phyloP scores from a whole-genome alignment of 2,329 filamentous ascomycete genomes.

The Balansia obtecta region DNA sequence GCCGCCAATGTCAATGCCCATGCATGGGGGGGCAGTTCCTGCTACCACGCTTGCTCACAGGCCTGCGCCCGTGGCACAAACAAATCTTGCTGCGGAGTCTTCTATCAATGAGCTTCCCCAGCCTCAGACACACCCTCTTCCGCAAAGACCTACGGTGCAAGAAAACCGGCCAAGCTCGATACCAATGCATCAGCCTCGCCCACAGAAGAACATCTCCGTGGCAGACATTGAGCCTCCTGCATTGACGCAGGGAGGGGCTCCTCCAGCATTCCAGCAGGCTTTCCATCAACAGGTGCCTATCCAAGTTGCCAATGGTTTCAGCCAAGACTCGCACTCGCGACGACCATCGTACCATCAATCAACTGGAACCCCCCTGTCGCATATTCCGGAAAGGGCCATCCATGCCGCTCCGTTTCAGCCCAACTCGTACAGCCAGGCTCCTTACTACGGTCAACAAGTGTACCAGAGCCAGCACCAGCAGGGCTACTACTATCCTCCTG shows the following conservation, averaged over 20 bases:
- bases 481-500: conserved; percentile 57
- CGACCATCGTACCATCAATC: conserved; percentile 61
- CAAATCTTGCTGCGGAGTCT: conserved; percentile 13
- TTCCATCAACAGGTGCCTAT: conserved; percentile 92
- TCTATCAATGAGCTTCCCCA: conserved; percentile 41
- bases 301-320: conserved; percentile 48
- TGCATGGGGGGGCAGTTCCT: neutral
- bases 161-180: conserved; percentile 39
- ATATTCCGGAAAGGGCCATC: conserved; percentile 85
- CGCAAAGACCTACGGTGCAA: conserved; percentile 44
- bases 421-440: conserved; percentile 46
- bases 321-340: conserved; percentile 50
- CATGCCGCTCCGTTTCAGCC: conserved; percentile 86
- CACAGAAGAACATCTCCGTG: conserved; percentile 87
- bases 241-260: conserved; percentile 31
- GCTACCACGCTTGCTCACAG: neutral
- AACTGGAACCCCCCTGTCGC: conserved; percentile 70
- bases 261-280: conserved; percentile 74
- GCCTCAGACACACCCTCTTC: conserved; percentile 45
- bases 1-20: neutral
- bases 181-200: conserved; percentile 87
- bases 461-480: conserved; percentile 30
- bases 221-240: conserved; percentile 83
- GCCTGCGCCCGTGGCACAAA: conserved; percentile 2
- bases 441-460: conserved; percentile 42